Percentiles rank a stretch among this genome's conserved stretches.
These are phyloP conservation scores for Arthrinium phaeospermum DNA, from an alignment of 2,329 filamentous ascomycete genomes.

Conservation along the genomic window DNA sequence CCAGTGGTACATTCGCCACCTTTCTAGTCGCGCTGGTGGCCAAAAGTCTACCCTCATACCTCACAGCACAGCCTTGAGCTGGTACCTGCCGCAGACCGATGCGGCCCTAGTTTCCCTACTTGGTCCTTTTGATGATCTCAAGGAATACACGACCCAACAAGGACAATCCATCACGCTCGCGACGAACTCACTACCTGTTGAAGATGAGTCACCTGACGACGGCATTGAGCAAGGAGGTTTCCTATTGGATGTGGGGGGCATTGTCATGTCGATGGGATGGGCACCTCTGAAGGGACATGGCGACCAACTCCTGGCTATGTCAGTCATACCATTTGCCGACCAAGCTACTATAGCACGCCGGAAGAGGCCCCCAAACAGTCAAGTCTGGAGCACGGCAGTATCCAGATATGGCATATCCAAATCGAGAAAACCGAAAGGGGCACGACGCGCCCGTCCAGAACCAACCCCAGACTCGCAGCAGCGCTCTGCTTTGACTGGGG, in stretches of 20 bases:
- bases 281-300: slow-evolving; percentile 45
- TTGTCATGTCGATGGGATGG: slow-evolving; percentile 60
- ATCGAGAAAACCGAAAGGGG: slow-evolving; percentile 38
- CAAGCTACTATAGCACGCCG: slow-evolving; percentile 51
- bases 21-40: slow-evolving; percentile 25
- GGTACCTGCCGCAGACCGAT: slow-evolving; percentile 32
- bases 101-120: slow-evolving; percentile 33
- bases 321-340: slow-evolving; percentile 56
- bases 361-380: slow-evolving; percentile 43
- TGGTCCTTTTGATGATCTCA: slow-evolving; percentile 35
- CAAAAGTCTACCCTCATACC: slow-evolving; percentile 32
- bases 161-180: slow-evolving; percentile 34
- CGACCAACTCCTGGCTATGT: slow-evolving; percentile 57
- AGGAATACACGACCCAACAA: slow-evolving; percentile 33
- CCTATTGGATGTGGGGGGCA: slow-evolving; percentile 60
- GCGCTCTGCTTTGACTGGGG: slow-evolving; percentile 58
- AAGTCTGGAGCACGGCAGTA: slow-evolving; percentile 49
- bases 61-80: slow-evolving; percentile 30
- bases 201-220: slow-evolving; percentile 24
- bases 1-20: slow-evolving; percentile 32
- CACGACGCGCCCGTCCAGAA: slow-evolving; percentile 41
- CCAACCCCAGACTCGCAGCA: slow-evolving; percentile 46
- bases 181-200: slow-evolving; percentile 31
- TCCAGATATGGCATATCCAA: slow-evolving; percentile 60
- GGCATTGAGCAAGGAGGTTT: slow-evolving; percentile 46